Base-by-base conservation (phyloP, 2,329 filamentous ascomycete genomes). In the Rachicladosporium sp. region DNA sequence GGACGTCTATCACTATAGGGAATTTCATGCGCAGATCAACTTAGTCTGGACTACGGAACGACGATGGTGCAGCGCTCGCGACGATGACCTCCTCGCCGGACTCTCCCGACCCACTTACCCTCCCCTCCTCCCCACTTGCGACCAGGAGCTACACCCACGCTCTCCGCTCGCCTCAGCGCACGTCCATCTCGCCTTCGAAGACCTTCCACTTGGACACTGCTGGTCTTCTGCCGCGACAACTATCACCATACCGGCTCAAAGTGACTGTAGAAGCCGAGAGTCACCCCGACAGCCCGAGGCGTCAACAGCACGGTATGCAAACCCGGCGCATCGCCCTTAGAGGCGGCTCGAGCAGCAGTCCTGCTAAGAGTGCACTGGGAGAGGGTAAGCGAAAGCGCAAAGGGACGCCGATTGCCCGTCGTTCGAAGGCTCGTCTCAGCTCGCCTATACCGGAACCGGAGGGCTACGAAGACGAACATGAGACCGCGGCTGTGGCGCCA, bases 181-280 rank as follows among this genome's bases (percentile, higher is more conserved):
- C 59, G 19, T 51, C 56, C 40, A 36, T 57, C 8, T 60, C 58
- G 21, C 67, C 67, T 2, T 54, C 59, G 34, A 69, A 69, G 42
- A 65, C 65, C 1, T 61, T 69, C 51, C 51, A 66, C 32, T 44
- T 70, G 46, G 61, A 61, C 43, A 64, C 65, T 6, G 61, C 59
- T 11, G 50, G 57, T 10, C 23, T 27, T 27, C 8, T 27, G 23
- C 23, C 23, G 23, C 23, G 7, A 27, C 23, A 56, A 38, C 57
- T 54, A 23, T 68, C 63, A 47, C 67, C 67, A 12, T 69, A 64
- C 65, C 60, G 61, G 42, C 67, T 70, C 52, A 67, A 65, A 41
- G 66, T 70, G 40, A 70, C 67, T 2, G 67, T 70, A 7, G 55
- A 70, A 27, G 23, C 23, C 4, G 23, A 27, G 23, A 4, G 4